Evolutionary conservation across 2,329 filamentous ascomycete genomes (phyloP).

Genomic region (Aspergillus niger): DNA sequence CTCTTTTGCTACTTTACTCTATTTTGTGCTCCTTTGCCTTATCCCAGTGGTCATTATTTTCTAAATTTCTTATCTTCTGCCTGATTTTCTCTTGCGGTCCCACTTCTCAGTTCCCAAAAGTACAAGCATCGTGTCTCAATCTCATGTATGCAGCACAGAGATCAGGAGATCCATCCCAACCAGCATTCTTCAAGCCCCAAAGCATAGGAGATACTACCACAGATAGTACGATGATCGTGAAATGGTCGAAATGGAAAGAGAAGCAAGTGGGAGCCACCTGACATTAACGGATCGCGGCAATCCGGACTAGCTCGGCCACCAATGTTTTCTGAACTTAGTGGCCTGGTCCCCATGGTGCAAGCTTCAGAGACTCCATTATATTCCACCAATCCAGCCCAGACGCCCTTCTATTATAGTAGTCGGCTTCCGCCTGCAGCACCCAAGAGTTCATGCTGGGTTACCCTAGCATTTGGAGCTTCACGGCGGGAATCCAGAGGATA

Average conservation of each 20-base stretch:
- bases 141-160: not conserved
- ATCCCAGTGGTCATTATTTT: not conserved
- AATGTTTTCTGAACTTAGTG: not conserved
- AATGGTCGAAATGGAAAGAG: not conserved
- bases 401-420: not conserved
- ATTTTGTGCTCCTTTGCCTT: not conserved
- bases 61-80: not conserved
- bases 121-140: not conserved
- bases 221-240: not conserved
- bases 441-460: not conserved
- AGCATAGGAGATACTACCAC: not conserved
- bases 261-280: not conserved
- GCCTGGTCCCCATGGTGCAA: not conserved
- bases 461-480: not conserved
- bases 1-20: conserved; percentile 4
- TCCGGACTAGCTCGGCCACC: not conserved
- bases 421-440: not conserved
- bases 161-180: not conserved
- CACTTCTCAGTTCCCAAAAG: not conserved
- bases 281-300: not conserved
- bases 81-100: not conserved
- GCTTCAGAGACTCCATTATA: not conserved
- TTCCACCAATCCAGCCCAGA: not conserved
- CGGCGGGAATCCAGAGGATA: not conserved
- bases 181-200: no score